Conservation (phyloP, 1,284 basidiomycete species). For the Tilletia walkeri region DNA sequence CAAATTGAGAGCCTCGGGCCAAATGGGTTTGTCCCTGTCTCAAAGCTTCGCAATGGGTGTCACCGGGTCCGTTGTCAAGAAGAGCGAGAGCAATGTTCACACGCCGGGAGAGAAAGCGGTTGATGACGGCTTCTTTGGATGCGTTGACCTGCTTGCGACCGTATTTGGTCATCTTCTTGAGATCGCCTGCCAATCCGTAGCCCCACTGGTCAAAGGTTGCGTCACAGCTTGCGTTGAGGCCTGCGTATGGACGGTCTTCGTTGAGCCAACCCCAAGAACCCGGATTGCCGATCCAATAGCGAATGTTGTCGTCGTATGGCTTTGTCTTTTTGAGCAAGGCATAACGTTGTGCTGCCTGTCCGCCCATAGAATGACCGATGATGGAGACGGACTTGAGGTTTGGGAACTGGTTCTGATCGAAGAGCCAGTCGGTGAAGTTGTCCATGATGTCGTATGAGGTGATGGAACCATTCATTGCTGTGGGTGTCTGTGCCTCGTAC, state of each 20-base stretch:
- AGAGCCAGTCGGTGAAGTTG: constrained; percentile 37
- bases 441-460: constrained; percentile 41
- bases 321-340: constrained; percentile 33
- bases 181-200: constrained; percentile 37
- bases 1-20: constrained; percentile 40
- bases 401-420: constrained; percentile 41
- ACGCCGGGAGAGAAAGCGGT: constrained; percentile 33
- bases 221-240: constrained; percentile 23
- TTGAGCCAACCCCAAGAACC: constrained; percentile 45
- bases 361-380: constrained; percentile 50
- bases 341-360: constrained; percentile 45
- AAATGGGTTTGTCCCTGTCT: constrained; percentile 46
- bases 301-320: constrained; percentile 25
- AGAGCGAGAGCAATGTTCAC: constrained; percentile 45
- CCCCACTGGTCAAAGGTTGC: constrained; percentile 32
- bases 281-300: constrained; percentile 49
- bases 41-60: constrained; percentile 40
- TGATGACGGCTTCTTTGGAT: constrained; percentile 26
- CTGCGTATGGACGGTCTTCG: constrained; percentile 25
- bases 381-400: constrained; percentile 38
- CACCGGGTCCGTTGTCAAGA: constrained; percentile 48
- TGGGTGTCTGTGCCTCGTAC: constrained; percentile 31
- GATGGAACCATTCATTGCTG: constrained; percentile 24
- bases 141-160: constrained; percentile 35
- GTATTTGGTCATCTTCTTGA: constrained; percentile 31